These are phyloP conservation scores for Arthroderma sp. DNA, from an alignment of 2,329 filamentous ascomycete genomes.

Conservation along the genomic window DNA sequence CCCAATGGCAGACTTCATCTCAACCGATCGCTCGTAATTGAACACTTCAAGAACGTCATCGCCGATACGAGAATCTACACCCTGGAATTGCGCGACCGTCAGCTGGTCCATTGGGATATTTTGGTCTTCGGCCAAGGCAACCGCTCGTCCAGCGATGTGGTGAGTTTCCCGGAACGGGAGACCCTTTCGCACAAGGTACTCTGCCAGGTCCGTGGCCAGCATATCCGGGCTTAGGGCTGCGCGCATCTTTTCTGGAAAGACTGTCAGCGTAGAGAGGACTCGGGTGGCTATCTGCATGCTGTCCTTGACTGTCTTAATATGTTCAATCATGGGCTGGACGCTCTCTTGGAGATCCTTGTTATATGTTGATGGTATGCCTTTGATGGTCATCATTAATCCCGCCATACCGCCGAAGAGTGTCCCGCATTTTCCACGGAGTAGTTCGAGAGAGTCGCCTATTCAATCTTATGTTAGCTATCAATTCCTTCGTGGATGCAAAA, in stretches of 20 bases:
- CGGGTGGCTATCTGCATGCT: conserved; percentile 73
- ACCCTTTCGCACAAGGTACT: conserved; percentile 29
- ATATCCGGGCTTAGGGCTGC: conserved; percentile 70
- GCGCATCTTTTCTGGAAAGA: conserved; percentile 61
- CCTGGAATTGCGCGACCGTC: conserved; percentile 51
- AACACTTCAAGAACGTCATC: conserved; percentile 59
- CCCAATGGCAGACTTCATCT: conserved; percentile 62
- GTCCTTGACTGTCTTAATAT: conserved; percentile 66
- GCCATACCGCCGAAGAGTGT: conserved; percentile 70
- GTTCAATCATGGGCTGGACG: conserved; percentile 73
- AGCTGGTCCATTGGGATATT: conserved; percentile 58
- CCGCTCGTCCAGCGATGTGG: conserved; percentile 60
- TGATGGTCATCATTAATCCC: conserved; percentile 62
- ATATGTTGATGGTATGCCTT: conserved; percentile 68
- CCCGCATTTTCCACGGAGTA: conserved; percentile 65
- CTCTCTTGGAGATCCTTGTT: conserved; percentile 90
- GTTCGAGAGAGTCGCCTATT: conserved; percentile 49
- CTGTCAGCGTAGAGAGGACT: conserved; percentile 58
- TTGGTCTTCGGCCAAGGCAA: conserved; percentile 57
- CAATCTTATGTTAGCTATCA: not conserved
- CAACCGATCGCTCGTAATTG: conserved; percentile 71
- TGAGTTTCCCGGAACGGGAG: conserved; percentile 71
- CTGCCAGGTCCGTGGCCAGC: conserved; percentile 50
- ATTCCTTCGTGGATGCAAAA: not conserved
- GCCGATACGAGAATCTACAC: conserved; percentile 55